Conservation (phyloP, 192 early-diverging fungal genomes). For the Rhizoclosmatium globosum region DNA sequence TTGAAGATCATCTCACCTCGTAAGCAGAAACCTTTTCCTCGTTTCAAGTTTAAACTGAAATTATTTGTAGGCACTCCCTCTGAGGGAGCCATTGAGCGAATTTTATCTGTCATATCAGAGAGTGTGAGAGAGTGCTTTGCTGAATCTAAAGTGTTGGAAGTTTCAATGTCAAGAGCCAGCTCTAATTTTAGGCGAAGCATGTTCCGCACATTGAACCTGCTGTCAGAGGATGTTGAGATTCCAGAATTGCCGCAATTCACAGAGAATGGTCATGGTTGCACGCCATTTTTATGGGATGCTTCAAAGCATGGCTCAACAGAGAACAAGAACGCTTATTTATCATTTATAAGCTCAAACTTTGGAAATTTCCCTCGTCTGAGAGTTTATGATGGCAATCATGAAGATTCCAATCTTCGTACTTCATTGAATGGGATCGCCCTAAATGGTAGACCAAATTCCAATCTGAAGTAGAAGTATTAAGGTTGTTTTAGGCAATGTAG, state of each 20-base stretch:
- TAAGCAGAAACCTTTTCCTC: no score
- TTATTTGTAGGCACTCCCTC: no score
- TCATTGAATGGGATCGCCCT: background rate
- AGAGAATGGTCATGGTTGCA: no score
- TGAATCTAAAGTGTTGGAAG: no score
- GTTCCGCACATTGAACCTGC: background rate
- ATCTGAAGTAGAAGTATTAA: background rate
- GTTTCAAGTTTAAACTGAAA: no score
- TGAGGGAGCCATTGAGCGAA: no score
- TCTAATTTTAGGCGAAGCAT: background rate
- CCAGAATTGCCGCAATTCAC: constrained; percentile 6
- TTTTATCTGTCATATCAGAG: no score
- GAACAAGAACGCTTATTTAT: constrained; percentile 6
- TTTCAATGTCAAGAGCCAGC: constrained; percentile 2
- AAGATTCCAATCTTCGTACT: constrained; percentile 3
- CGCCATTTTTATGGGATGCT: constrained; percentile 1
- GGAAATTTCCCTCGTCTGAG: background rate
- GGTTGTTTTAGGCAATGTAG: constrained; percentile 8
- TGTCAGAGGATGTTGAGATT: constrained; percentile 1
- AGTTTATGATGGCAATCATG: constrained; percentile 9
- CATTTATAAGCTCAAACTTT: background rate
- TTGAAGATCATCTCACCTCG: no score
- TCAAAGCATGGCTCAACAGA: constrained; percentile 8
- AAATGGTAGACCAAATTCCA: background rate
- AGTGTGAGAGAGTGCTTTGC: no score